Evolutionary conservation across 2,329 filamentous ascomycete species (phyloP).

Genomic region (Colletotrichum camelliae): DNA sequence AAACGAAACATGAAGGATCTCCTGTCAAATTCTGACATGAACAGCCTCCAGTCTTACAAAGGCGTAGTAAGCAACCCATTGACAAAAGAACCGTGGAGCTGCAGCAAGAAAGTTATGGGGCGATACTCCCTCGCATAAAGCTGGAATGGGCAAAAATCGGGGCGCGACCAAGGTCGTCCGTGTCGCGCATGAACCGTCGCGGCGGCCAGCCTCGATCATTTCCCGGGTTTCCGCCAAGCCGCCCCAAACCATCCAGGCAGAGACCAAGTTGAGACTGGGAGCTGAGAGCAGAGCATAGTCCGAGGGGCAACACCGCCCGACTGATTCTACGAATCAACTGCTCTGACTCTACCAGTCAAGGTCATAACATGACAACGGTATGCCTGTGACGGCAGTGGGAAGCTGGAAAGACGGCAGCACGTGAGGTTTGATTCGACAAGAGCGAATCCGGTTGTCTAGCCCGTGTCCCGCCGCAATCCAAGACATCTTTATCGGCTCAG

Average conservation of each 20-base stretch:
- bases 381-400: background rate
- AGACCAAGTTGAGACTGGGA: background rate
- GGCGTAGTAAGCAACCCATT: background rate
- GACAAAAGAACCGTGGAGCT: background rate
- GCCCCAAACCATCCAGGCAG: background rate
- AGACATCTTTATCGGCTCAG: background rate
- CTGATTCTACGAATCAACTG: background rate
- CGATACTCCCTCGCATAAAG: background rate
- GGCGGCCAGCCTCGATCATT: background rate
- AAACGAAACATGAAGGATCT: background rate
- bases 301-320: background rate
- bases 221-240: background rate
- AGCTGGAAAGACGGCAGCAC: background rate
- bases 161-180: background rate
- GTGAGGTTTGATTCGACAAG: background rate
- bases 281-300: background rate
- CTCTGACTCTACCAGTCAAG: background rate
- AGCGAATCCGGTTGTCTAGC: background rate
- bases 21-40: background rate
- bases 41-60: background rate
- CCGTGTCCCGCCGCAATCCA: background rate
- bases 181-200: background rate
- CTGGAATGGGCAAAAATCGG: background rate
- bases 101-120: background rate
- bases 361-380: background rate